Base-by-base conservation (phyloP, 768 basidiomycete species). In the Lentinula edodes region DNA sequence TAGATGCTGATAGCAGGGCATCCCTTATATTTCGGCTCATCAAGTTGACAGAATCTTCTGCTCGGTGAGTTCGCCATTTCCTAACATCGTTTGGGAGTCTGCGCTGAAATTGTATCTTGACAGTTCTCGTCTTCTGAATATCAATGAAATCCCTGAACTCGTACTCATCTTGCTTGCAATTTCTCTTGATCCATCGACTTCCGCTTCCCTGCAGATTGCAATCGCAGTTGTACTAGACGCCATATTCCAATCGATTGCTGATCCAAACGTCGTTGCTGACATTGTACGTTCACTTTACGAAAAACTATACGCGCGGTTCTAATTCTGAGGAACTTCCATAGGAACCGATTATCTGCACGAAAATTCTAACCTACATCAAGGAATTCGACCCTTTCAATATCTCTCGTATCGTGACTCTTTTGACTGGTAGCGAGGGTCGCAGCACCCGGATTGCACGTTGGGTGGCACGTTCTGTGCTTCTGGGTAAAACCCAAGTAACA, bases 381-480 rank as follows among this genome's bases (percentile, higher is more conserved):
- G 67, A 69, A 12, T 71, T 86, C 52, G 70, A 75, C 9, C 76
- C 83, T 9, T 64, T 75, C 53, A 84, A 86, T 65, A 83, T 85
- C 67, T 75, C 78, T 2, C 73, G 74, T 51, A 65, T 87, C 6
- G 54, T 88, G 16, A 78, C 79, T 3, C 72, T 85, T 54, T 73
- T 91, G 20, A 77, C 78, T 7, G 74, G 74, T 55, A 84, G 84
- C 12, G 78, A 81, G 34, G 76, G 76, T 10, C 77, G 76, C 20
- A 76, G 81, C 41, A 75, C 75, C 53, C 81, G 82, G 13, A 81
- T 91, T 51, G 83, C 85, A 16, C 80, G 82, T 53, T 81, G 78
- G 70, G 70, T 89, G 35, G 86, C 88, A 0, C 76, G 84, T 61
- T 70, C 75, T 3, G 68, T 85, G 39, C 71, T 89, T 28, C 72